Percentiles rank a stretch among this genome's conserved stretches.
phyloP scores from a whole-genome alignment of 176 grass and related monocot genomes.

The Lolium perenne region DNA sequence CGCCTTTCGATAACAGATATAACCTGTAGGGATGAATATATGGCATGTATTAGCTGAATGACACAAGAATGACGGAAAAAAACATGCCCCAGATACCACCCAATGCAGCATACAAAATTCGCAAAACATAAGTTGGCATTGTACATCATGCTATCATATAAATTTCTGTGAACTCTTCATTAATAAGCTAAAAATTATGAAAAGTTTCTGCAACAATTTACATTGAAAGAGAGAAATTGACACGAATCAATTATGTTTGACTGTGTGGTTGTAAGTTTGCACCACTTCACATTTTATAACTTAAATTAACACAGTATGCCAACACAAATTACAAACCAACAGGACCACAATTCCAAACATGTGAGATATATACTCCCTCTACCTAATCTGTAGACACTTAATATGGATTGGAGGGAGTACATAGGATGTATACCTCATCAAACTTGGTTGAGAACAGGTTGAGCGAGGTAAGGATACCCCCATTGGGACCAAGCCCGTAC shows the following conservation, averaged over 20 bases:
- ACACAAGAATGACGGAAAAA: background rate
- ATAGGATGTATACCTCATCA: constrained; percentile 59
- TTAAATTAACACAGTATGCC: background rate
- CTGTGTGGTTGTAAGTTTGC: background rate
- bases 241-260: background rate
- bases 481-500: constrained; percentile 93
- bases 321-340: background rate
- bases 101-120: background rate
- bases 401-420: background rate
- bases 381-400: too few relatives aligned
- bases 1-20: constrained; percentile 89
- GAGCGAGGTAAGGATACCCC: constrained; percentile 85
- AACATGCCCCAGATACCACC: background rate
- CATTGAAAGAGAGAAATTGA: background rate
- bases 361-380: background rate
- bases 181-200: background rate
- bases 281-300: background rate
- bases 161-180: background rate
- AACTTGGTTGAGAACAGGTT: constrained; percentile 95
- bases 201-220: background rate
- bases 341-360: background rate
- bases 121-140: background rate
- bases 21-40: constrained; percentile 64
- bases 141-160: background rate
- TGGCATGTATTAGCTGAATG: background rate